Evolutionary conservation across 2,329 filamentous ascomycete genomes (phyloP).

Genomic region (Fusarium udum): DNA sequence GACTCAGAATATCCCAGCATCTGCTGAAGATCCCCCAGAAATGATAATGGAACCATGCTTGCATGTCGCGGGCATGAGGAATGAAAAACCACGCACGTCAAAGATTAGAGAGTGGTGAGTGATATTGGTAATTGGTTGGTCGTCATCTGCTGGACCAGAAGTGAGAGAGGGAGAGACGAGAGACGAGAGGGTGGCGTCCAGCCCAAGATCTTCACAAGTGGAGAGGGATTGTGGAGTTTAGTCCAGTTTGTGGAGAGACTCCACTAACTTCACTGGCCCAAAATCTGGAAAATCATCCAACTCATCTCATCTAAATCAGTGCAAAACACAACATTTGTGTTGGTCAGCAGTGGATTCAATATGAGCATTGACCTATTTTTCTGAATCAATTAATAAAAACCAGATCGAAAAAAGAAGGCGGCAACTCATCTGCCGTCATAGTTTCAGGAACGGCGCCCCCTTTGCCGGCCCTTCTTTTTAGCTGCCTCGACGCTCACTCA

Average conservation of each 20-base stretch:
- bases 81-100: not conserved
- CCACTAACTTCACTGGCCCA: not conserved
- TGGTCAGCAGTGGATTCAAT: not conserved
- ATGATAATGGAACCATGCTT: not conserved
- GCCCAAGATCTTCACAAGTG: conserved; percentile 2
- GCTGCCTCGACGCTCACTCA: not conserved
- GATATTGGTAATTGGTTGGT: not conserved
- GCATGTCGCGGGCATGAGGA: not conserved
- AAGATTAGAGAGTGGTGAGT: not conserved
- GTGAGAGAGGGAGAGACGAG: not conserved
- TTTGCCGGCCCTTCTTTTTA: conserved; percentile 6
- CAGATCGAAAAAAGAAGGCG: conserved; percentile 8
- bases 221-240: conserved; percentile 6
- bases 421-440: conserved; percentile 4
- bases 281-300: not conserved
- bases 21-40: not conserved
- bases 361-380: not conserved
- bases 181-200: not conserved
- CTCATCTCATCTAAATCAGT: not conserved
- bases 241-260: conserved; percentile 21
- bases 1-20: not conserved
- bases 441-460: conserved; percentile 20
- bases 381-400: not conserved
- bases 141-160: not conserved
- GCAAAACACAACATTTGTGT: not conserved